Evolutionary conservation across 208 protist species (phyloP), one percentile per base, ranked within the genome.

Genomic region (Novymonas esmeraldas): DNA sequence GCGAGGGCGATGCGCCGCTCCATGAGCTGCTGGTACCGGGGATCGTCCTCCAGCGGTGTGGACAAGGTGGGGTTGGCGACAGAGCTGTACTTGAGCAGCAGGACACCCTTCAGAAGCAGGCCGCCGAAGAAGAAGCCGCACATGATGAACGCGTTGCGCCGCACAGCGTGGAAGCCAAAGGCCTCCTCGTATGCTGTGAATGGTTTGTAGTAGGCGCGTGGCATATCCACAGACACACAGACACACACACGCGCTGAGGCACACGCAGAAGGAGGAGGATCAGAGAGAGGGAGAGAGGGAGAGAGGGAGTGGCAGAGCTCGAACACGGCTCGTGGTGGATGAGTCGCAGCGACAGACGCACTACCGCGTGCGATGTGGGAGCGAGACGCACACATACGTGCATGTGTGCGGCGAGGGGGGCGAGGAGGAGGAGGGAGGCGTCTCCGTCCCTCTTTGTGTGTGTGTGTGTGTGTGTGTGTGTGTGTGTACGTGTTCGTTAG

Each of bases 181-280:
- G 72, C 84, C 78, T 95, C 85, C 71, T 95, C 89, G 49, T 92
- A 92, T 6, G 81, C 75, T 34, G 89, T 95, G 64, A 92, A 92
- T 14, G 89, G 89, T 33, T 84, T 85, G 78, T 92, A 92, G 55
- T 92, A 91, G 14, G 85, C 89, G 28, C 89, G 81, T 3, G 89
- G 89, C 89, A 95, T 95, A 28, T 11, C 36, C 36, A 41, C 48
- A 52, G 22, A 52, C 48, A 52, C 48, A 24, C 48, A 52, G 22
- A 33, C 48, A 52, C 48, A 52, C 48, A n/a, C n/a, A n/a, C n/a
- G n/a, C n/a, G n/a, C n/a, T n/a, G n/a, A n/a, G n/a, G 24, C 24
- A 31, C 48, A 24, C 48, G 24, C 48, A 33, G n/a, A 11, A 39
- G n/a, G n/a, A n/a, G n/a, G n/a, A n/a, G 18, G 36, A 38, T 22